A percentile compares a stretch with the other conserved stretches of the same genome.
phyloP scores from a whole-genome alignment of 768 basidiomycete genomes.

The Panaeolus papilionaceus region DNA sequence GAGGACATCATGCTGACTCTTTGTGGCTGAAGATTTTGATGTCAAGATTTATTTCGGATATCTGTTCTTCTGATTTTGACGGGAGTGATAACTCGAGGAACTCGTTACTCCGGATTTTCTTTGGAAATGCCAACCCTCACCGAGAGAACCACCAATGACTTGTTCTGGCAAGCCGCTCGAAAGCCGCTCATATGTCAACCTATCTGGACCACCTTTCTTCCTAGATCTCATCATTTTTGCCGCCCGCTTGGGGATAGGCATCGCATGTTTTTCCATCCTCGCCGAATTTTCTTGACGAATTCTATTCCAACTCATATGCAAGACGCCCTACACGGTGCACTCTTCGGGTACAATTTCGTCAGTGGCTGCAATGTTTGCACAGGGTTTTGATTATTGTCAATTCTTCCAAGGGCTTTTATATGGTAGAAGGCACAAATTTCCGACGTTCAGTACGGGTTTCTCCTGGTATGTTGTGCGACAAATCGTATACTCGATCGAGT shows the following conservation, averaged over 20 bases:
- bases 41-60: background rate
- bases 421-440: background rate
- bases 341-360: background rate
- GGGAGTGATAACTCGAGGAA: constrained; percentile 6
- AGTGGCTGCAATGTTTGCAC: background rate
- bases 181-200: constrained; percentile 12
- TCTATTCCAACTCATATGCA: background rate
- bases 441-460: constrained; percentile 4
- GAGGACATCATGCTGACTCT: background rate
- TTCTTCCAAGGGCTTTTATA: background rate
- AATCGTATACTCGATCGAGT: background rate
- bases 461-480: background rate
- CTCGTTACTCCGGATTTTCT: constrained; percentile 9
- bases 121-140: background rate
- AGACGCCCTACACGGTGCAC: background rate
- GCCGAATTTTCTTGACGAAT: background rate
- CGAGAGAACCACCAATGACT: background rate
- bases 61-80: constrained; percentile 1
- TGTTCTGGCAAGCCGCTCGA: constrained; percentile 3
- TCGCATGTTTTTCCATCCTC: background rate
- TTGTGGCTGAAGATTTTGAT: background rate
- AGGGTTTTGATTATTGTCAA: constrained; percentile 9
- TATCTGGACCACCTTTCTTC: background rate
- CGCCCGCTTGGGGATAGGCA: background rate
- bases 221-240: constrained; percentile 10